Evolutionary conservation across 495 filamentous ascomycete species (phyloP), one percentile per base, ranked within the genome.

Genomic region (Podospora anserina): DNA sequence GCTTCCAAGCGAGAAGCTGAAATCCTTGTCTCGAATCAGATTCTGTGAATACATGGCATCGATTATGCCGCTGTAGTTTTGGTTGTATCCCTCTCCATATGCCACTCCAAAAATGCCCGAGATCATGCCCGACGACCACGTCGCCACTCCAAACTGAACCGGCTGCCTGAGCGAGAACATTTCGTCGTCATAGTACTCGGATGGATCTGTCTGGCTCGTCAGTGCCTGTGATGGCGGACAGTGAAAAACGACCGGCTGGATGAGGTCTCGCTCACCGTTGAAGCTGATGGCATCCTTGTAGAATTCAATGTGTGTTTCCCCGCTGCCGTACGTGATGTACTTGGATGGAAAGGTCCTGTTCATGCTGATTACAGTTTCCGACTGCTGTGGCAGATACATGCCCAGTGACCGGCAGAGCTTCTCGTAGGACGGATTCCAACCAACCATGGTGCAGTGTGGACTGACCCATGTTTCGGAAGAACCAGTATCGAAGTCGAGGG

Each of bases 381-480:
- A 76, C 55, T 71, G 68, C 27, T 77, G 69, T 2, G 80, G 69
- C 39, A 79, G 69, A 57, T 75, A 78, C 18, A 30, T 56, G 23
- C 70, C 70, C 49, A 70, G 34, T 27, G 13, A 1, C 2, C 70
- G 66, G 55, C 74, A 76, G 5, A 72, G 34, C 19, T 44, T 16
- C 63, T 71, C 72, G 26, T 68, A 68, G 1, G 30, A n/a, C 2
- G 68, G 56, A 6, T 62, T 56, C 72, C 75, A 64, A 72, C 44
- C 49, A 61, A 20, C 26, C 39, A 23, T 19, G 20, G 69, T 78
- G 54, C 77, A 71, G 19, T 60, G 64, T 60, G 82, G 81, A 60
- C 79, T 72, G 30, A 88, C 79, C 93, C 93, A 97, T 11, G 94
- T 82, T 80, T 96, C 92, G 66, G 90, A 93, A 68, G 91, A 94